A percentile compares a stretch with the other conserved stretches of the same genome.
These are phyloP conservation scores for Cornus suecica DNA, from an alignment of 148 eudicot species.

Conservation along the genomic window DNA sequence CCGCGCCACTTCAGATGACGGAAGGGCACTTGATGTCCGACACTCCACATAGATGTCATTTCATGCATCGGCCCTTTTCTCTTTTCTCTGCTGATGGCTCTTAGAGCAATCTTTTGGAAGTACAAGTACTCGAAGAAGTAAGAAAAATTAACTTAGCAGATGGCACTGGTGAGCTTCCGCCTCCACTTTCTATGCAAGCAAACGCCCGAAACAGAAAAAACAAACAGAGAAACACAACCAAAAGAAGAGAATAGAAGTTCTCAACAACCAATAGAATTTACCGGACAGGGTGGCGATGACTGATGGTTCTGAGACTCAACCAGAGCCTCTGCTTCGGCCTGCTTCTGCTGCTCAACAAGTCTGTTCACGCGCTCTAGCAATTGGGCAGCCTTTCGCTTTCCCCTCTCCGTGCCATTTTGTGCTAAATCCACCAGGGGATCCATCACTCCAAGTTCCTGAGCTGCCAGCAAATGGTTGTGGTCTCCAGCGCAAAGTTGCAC, in stretches of 20 bases:
- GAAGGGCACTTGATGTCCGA: too few species aligned
- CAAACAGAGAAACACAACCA: slow-evolving; percentile 22
- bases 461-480: slow-evolving; percentile 47
- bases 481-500: slow-evolving; percentile 85
- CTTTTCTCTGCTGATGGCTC: slow-evolving; percentile 12
- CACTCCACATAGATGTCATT: slow-evolving; percentile 14
- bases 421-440: slow-evolving; percentile 51
- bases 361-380: slow-evolving; percentile 72
- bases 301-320: slow-evolving; percentile 19
- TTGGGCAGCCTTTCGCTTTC: slow-evolving; percentile 79
- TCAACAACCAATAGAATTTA: slow-evolving; percentile 36
- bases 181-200: slow-evolving; percentile 37
- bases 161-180: slow-evolving; percentile 68
- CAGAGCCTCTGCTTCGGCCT: slow-evolving; percentile 32
- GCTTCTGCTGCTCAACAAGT: slow-evolving; percentile 63
- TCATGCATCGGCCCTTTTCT: slow-evolving; percentile 7
- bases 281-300: slow-evolving; percentile 4
- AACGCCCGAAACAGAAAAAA: slow-evolving; percentile 16
- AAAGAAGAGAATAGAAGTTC: background rate
- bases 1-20: too few species aligned
- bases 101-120: slow-evolving; percentile 13
- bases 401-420: slow-evolving; percentile 83
- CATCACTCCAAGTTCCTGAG: slow-evolving; percentile 66
- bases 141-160: slow-evolving; percentile 24
- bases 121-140: slow-evolving; percentile 19